Percentiles rank a stretch among this genome's conserved stretches.
Conservation (phyloP, 345 rosid genomes). For the Syzygium aromaticum region DNA sequence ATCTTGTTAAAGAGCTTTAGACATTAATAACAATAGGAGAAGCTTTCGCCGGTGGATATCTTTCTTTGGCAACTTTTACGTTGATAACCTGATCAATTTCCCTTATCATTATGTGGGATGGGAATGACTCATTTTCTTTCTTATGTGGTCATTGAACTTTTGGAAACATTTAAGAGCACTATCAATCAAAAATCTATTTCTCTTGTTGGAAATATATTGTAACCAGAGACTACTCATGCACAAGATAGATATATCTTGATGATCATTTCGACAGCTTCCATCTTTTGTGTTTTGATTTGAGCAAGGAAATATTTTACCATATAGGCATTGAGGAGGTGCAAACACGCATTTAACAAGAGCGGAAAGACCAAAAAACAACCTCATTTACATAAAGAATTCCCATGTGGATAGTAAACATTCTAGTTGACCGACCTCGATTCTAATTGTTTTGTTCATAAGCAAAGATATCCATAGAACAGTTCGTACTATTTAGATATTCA, state of each 20-base stretch:
- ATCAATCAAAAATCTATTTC: background rate
- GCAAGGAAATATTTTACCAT: background rate
- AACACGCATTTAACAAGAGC: background rate
- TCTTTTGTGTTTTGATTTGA: background rate
- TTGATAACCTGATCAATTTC: background rate
- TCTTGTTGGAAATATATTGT: background rate
- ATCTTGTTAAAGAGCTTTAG: background rate
- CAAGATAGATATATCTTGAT: background rate
- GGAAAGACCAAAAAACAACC: background rate
- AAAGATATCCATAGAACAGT: background rate
- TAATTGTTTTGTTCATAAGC: background rate
- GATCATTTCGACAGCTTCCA: background rate
- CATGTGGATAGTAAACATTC: background rate
- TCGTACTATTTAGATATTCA: background rate
- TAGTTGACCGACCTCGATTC: background rate
- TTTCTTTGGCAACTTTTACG: background rate
- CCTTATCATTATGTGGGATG: background rate
- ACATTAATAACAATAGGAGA: background rate
- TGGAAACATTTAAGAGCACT: background rate
- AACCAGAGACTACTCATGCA: background rate
- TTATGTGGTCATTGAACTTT: background rate
- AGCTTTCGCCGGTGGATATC: background rate
- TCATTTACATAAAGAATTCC: background rate
- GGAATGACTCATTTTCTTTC: background rate
- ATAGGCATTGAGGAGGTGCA: background rate